Base-by-base conservation (phyloP, 2,329 filamentous ascomycete species). In the Epicoccum sorghinum region DNA sequence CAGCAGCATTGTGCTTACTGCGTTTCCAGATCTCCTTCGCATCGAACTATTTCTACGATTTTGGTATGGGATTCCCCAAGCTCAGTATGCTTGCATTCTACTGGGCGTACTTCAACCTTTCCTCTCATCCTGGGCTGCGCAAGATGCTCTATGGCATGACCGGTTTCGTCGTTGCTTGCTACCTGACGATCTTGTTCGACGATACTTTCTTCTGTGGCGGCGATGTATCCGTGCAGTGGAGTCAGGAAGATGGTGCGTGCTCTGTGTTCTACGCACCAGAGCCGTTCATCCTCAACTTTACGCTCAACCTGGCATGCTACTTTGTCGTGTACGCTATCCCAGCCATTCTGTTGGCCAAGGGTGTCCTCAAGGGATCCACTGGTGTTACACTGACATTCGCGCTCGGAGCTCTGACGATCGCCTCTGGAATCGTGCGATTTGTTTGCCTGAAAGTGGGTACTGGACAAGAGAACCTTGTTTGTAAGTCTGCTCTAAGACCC, bases 231-330 rank as follows among this genome's bases (percentile, higher is more conserved):
- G 57, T 58, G 3, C 62, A 65, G 10, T 65, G 62, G 62, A 61
- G 55, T 7, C 62, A 65, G 29, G 62, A 62, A 35, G 62, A 65
- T 6, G 61, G 58, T 13, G 62, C 62, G 2, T 65, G 62, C 37
- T 65, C 62, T 1, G 62, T 65, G 0, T 65, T 65, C 44, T 65
- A 64, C 23, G 62, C 62, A 1, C 62, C 62, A 1, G 62, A 65
- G 38, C 62, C 61, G 0, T 65, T 65, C n/a, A 65, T 65, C 23
- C 38, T 65, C n/a, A 64, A 65, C 54, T 65, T 65, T n/a, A 64
- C 62, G 0, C 57, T 65, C 23, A 65, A 65, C 4, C 24, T 65
- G 18, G 61, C 62, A 2, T 65, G 62, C 22, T 65, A 65, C 41
- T 47, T 65, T 1, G 58, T 60, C 0, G 59, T 62, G 4, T 65